These are phyloP conservation scores for Penicillium flavigenum DNA, from an alignment of 495 filamentous ascomycete species.

Conservation along the genomic window DNA sequence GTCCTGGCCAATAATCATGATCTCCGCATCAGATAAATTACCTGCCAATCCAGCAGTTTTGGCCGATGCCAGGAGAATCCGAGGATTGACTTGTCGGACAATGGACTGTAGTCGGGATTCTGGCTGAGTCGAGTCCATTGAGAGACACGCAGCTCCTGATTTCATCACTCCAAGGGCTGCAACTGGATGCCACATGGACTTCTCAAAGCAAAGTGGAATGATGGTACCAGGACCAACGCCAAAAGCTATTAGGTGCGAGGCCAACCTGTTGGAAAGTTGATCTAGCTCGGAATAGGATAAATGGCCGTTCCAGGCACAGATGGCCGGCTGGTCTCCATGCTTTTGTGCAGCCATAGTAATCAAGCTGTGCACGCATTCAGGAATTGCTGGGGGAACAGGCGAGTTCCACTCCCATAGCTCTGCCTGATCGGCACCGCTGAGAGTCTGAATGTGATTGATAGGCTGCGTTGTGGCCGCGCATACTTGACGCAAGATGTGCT, in stretches of 20 bases:
- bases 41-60: background rate
- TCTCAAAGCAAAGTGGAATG: constrained; percentile 4
- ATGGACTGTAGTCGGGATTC: background rate
- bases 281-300: background rate
- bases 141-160: background rate
- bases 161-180: constrained; percentile 1
- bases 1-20: too few relatives aligned
- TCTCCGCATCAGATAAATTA: too few relatives aligned
- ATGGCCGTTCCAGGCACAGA: background rate
- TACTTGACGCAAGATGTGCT: background rate
- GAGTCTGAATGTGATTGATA: background rate
- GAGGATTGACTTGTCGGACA: background rate
- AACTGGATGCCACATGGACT: constrained; percentile 2
- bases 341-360: background rate
- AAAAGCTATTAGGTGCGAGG: background rate
- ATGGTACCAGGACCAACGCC: background rate
- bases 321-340: background rate
- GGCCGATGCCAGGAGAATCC: background rate
- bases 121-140: constrained; percentile 2
- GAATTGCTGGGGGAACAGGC: background rate
- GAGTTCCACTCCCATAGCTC: background rate
- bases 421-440: background rate
- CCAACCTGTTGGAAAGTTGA: background rate
- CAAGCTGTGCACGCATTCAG: background rate
- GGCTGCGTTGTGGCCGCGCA: background rate